Conservation (phyloP, 1,284 basidiomycete species). For the Tetrapyrgos nigripes region DNA sequence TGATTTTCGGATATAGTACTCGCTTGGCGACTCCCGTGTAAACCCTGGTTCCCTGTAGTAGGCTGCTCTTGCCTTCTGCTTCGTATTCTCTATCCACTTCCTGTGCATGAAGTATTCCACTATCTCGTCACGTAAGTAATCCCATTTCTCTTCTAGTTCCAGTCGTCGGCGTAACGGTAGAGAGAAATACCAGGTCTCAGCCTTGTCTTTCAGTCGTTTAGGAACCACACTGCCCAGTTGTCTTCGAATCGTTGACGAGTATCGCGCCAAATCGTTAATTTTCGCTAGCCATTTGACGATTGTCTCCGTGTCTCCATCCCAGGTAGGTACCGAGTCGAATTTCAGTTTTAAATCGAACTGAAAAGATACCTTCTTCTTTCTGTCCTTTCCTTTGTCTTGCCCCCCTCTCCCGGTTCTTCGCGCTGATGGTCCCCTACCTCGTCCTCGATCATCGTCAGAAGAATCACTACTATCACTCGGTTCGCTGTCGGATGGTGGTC, state of each 20-base stretch:
- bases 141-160: neutral
- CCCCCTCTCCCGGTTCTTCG: too few species aligned
- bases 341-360: slow-evolving; percentile 7
- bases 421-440: too few species aligned
- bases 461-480: too few species aligned
- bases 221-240: slow-evolving; percentile 5
- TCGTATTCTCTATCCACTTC: slow-evolving; percentile 3
- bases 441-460: too few species aligned
- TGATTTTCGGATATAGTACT: slow-evolving; percentile 20
- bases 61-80: neutral
- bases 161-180: neutral
- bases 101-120: slow-evolving; percentile 6
- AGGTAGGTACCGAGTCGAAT: slow-evolving; percentile 2
- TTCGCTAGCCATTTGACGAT: slow-evolving; percentile 6
- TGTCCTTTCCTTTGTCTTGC: too few species aligned
- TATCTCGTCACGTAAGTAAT: neutral
- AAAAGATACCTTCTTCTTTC: too few species aligned
- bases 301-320: slow-evolving; percentile 9
- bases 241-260: neutral
- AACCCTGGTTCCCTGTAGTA: slow-evolving; percentile 29
- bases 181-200: slow-evolving; percentile 3
- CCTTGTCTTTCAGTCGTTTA: neutral
- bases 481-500: too few species aligned
- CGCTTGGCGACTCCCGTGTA: slow-evolving; percentile 15
- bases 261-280: slow-evolving; percentile 3